Percentiles rank a stretch among this genome's conserved stretches.
Conservation (phyloP, 1,139 yeast species). For the Suhomyces anneliseae region DNA sequence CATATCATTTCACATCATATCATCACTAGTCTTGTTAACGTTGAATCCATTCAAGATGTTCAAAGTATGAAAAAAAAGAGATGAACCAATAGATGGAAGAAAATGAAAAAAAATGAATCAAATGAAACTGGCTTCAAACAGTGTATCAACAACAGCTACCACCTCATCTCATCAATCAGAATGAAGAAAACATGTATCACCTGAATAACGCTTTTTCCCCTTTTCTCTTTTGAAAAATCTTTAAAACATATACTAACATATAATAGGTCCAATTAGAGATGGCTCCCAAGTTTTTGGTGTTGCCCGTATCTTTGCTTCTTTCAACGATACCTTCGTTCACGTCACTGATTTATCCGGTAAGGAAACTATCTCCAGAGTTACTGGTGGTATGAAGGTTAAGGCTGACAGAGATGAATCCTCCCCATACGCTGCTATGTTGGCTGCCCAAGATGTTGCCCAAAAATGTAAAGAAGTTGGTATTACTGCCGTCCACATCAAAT, state of each 20-base stretch:
- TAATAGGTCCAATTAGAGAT: slow-evolving; percentile 81
- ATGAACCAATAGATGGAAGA: too few relatives aligned
- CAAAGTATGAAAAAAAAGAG: too few relatives aligned
- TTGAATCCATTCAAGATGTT: too few relatives aligned
- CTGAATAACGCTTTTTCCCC: neutral
- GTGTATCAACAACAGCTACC: too few relatives aligned
- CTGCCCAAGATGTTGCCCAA: slow-evolving; percentile 99
- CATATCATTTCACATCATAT: too few relatives aligned
- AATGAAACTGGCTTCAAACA: too few relatives aligned
- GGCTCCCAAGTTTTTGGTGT: slow-evolving; percentile 99
- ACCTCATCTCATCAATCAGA: too few relatives aligned
- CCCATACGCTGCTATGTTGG: slow-evolving; percentile 99
- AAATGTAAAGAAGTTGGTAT: slow-evolving; percentile 99
- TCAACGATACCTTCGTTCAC: slow-evolving; percentile 99
- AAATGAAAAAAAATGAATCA: too few relatives aligned
- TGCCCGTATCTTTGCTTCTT: slow-evolving; percentile 99
- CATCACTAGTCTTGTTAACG: too few relatives aligned
- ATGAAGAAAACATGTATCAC: neutral
- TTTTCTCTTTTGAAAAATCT: neutral
- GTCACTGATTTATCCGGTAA: slow-evolving; percentile 99
- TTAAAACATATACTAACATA: slow-evolving; percentile 19
- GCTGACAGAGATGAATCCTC: slow-evolving; percentile 99
- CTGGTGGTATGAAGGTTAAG: slow-evolving; percentile 99
- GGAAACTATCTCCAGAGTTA: slow-evolving; percentile 99
- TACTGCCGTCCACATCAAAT: slow-evolving; percentile 98